Conservation (phyloP, 1,139 yeast species). For the Protomyces pachydermus region DNA sequence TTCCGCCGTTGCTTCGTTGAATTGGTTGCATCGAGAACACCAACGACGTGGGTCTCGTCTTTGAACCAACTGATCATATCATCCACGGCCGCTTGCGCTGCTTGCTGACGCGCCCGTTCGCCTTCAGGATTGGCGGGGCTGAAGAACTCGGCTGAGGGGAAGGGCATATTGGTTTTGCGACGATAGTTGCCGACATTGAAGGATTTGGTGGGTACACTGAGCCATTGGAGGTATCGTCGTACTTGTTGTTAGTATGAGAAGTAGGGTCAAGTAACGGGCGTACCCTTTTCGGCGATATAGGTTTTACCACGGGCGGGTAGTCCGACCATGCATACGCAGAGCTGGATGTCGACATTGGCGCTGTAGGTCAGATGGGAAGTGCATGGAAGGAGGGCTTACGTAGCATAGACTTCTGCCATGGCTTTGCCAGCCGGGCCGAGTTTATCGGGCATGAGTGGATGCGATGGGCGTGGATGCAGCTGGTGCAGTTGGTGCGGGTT, state of each 20-base stretch:
- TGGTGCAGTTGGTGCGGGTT: too few relatives aligned
- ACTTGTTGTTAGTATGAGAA: neutral
- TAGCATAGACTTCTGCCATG: neutral
- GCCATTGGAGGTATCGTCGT: constrained; percentile 48
- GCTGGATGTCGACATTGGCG: constrained; percentile 16
- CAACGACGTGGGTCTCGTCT: constrained; percentile 70
- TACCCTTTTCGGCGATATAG: constrained; percentile 26
- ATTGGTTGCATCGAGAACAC: constrained; percentile 85
- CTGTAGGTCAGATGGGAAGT: neutral
- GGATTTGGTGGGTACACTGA: constrained; percentile 77
- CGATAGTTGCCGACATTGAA: constrained; percentile 88
- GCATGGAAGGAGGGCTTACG: neutral
- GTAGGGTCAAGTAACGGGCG: neutral
- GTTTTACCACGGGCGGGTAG: constrained; percentile 26
- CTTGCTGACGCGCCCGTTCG: constrained; percentile 56
- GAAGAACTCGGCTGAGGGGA: constrained; percentile 72
- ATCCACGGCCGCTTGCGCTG: constrained; percentile 65
- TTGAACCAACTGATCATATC: constrained; percentile 88
- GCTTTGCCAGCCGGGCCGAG: neutral
- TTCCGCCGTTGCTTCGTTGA: constrained; percentile 67
- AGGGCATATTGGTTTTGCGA: constrained; percentile 51
- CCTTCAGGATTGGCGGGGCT: constrained; percentile 64
- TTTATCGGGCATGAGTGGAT: neutral
- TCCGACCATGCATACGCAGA: constrained; percentile 26
- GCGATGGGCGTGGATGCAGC: too few relatives aligned